Evolutionary conservation across 805 yeast species (phyloP).

Genomic region (Schwanniomyces polymorphus): DNA sequence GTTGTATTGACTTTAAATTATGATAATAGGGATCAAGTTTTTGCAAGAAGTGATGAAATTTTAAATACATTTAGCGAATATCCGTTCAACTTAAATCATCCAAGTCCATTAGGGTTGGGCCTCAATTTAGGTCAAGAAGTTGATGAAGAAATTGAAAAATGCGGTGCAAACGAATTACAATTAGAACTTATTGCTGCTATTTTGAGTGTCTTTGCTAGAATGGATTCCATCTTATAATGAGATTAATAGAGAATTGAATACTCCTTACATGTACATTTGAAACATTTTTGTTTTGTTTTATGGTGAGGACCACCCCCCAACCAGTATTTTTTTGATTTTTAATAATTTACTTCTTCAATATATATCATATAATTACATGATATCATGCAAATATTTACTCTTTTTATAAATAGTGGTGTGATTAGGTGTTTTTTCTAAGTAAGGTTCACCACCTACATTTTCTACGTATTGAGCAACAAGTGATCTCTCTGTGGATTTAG

Average conservation of each 20-base stretch:
- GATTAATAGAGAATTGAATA: constrained; percentile 2
- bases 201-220: constrained; percentile 81
- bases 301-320: not conserved
- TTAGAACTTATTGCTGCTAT: constrained; percentile 94
- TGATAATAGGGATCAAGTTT: constrained; percentile 85
- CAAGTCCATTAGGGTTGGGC: constrained; percentile 68
- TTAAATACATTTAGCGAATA: constrained; percentile 77
- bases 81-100: constrained; percentile 65
- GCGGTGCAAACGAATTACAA: constrained; percentile 57
- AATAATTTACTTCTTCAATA: not conserved
- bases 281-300: not conserved
- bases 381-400: constrained; percentile 12
- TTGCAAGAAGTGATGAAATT: constrained; percentile 91
- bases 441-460: constrained; percentile 25
- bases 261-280: not conserved
- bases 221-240: constrained; percentile 76
- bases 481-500: constrained; percentile 30
- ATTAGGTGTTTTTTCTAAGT: constrained; percentile 15
- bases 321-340: constrained; percentile 1
- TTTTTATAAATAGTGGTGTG: constrained; percentile 11
- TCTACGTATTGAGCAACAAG: constrained; percentile 48
- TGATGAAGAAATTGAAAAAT: constrained; percentile 49
- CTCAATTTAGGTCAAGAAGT: constrained; percentile 64
- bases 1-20: constrained; percentile 73
- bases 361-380: not conserved